Evolutionary conservation across 202 grass and related monocot species (phyloP), one percentile per base, ranked within the genome.

Genomic region (Saccharum hybrid): DNA sequence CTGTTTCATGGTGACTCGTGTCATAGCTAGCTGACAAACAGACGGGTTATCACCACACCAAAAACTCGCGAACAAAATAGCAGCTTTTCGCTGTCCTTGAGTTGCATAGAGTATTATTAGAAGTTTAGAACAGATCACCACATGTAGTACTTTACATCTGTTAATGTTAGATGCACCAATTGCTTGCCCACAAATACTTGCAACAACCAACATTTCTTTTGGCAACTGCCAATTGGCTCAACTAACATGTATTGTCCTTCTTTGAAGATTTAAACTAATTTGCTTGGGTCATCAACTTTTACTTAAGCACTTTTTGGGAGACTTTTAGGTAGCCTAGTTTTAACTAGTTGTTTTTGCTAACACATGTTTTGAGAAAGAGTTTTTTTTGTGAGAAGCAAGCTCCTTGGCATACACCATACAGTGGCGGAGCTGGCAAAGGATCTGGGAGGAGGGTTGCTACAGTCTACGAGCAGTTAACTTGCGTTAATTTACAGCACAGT

Each of bases 1-100:
- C 66, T 11, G 46, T 63, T 49, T 79, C 83, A 56, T 31, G 49
- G 4, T 86, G 74, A 90, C 33, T 78, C 81, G 75, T 18, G 31
- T 15, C 16, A 15, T 21, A 4, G 71, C 79, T 82, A 84, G 40
- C 11, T 74, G 62, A 67, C 83, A 78, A 73, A 63, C 34, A 78
- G 59, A 78, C 45, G 39, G 34, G 66, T 49, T 40, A 61, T 33
- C 66, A 10, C 48, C 46, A 19, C 76, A 72, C 19, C 73, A 74
- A 36, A 34, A 4, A 40, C 74, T 43, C 3, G 8, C 40, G 11
- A 66, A 74, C 16, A 73, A 19, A 82, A 81, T 74, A 36, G 13
- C 38, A 21, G 12, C 13, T 34, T 85, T 15, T 67, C 33, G 43
- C 5, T 60, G 45, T 48, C 39, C 36, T 37, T 16, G 23, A 56